Base-by-base conservation (phyloP, 176 grass and related monocot genomes). In the Avena insularis region DNA sequence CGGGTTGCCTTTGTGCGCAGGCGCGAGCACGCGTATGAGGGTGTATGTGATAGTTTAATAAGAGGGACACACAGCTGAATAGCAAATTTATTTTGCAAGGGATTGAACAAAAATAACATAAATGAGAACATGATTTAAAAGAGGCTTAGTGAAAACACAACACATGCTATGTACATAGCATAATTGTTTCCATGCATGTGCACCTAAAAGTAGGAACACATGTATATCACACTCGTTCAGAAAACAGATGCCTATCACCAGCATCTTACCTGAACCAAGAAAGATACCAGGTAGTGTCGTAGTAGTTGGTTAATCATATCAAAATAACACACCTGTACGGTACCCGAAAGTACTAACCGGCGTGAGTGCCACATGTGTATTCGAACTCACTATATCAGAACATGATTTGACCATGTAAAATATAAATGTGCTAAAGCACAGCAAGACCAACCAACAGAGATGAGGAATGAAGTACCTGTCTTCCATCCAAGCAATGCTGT, bases 401-500 rank as follows among this genome's bases (percentile, higher is more conserved):
- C 20, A 87, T 21, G 20, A 80, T 67, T 87, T 81, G 74, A 77
- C 50, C 13, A 49, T 81, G 48, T 2, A 29, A 50, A 45, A 82
- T 15, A 68, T 38, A 55, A 70, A 82, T 75, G 19, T 75, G 47
- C n/a, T 19, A 17, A 23, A 62, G 81, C 13, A 62, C 9, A 76
- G 45, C 46, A 16, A 62, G 47, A 70, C 31, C 4, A 5, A 65
- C 19, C 36, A 20, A 51, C 8, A 78, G 50, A 59, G 23, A 19
- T 4, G 3, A 23, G 16, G 64, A 80, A 29, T 77, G 19, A 79
- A 71, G 57, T 85, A 99, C 94, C 94, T 96, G 87, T 99, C 97
- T 94, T 99, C 97, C 92, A 99, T 94, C 97, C 97, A 99, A 86
- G 97, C 45, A 67, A 99, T 2, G 71, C 94, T 99, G 74, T 96